A percentile compares a stretch with the other conserved stretches of the same genome.
These are phyloP conservation scores for Zygnema circumcarinatum DNA, from an alignment of 139 green algal species.

Conservation along the genomic window DNA sequence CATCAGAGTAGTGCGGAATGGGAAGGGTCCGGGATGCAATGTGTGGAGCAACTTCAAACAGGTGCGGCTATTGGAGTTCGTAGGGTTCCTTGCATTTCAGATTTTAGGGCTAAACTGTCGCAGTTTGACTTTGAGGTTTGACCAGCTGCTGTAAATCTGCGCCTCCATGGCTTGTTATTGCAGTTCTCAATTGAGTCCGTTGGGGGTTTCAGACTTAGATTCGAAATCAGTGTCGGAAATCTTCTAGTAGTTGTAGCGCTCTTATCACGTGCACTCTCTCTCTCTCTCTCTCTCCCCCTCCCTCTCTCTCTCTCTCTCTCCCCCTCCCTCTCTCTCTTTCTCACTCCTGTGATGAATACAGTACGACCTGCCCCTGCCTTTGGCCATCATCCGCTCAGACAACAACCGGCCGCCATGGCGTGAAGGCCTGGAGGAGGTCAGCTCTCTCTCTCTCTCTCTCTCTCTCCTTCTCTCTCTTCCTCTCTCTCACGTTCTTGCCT, in stretches of 20 bases:
- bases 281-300: too few species aligned
- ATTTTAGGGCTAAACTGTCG: not conserved
- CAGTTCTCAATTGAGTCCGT: not conserved
- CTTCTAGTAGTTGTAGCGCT: too few species aligned
- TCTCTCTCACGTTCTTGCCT: too few species aligned
- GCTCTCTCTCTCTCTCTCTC: not conserved
- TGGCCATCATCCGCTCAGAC: slow-evolving; percentile 81
- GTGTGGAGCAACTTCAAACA: slow-evolving; percentile 65
- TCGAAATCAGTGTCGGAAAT: too few species aligned
- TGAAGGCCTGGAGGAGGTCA: slow-evolving; percentile 31
- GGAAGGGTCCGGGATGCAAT: slow-evolving; percentile 46
- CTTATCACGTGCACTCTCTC: too few species aligned
- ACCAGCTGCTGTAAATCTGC: not conserved
- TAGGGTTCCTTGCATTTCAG: not conserved
- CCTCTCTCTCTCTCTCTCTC: too few species aligned
- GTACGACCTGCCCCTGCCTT: slow-evolving; percentile 75
- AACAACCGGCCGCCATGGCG: slow-evolving; percentile 74
- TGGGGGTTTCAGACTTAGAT: too few species aligned
- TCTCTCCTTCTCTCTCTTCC: too few species aligned
- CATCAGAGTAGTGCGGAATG: slow-evolving; percentile 66
- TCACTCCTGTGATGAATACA: too few species aligned
- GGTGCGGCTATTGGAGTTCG: too few species aligned
- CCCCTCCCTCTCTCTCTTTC: too few species aligned
- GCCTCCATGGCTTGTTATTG: not conserved
- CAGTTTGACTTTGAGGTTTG: not conserved